A percentile compares a stretch with the other conserved stretches of the same genome.
Conservation (phyloP, 768 basidiomycete genomes). For the Austroboletus eburneus region DNA sequence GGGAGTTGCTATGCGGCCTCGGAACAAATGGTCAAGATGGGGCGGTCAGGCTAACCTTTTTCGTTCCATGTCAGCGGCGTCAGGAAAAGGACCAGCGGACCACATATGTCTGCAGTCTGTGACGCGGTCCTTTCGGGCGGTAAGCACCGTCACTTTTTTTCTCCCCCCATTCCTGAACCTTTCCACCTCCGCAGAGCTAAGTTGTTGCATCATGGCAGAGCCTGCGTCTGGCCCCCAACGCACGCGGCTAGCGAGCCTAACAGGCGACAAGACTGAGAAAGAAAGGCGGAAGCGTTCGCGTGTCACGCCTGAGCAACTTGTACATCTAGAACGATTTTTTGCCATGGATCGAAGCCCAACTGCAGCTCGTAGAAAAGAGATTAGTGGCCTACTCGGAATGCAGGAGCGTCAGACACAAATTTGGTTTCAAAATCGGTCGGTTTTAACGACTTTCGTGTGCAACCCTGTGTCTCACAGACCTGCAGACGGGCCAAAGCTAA, state of each 20-base stretch:
- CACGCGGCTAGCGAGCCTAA: constrained; percentile 26
- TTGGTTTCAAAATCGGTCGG: constrained; percentile 81
- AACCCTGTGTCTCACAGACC: background rate
- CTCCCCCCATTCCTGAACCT: constrained; percentile 19
- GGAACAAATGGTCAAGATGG: constrained; percentile 23
- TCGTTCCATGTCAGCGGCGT: constrained; percentile 30
- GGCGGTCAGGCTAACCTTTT: constrained; percentile 20
- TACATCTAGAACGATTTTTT: constrained; percentile 70
- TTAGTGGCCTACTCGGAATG: constrained; percentile 72
- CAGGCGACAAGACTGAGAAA: constrained; percentile 32
- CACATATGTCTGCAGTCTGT: constrained; percentile 26
- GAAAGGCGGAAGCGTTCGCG: constrained; percentile 74
- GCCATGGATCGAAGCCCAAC: constrained; percentile 67
- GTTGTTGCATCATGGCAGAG: constrained; percentile 26
- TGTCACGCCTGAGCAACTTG: constrained; percentile 77
- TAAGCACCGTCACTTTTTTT: constrained; percentile 22
- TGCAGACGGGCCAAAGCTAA: constrained; percentile 79
- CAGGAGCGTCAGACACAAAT: constrained; percentile 85
- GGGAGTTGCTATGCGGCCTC: constrained; percentile 32
- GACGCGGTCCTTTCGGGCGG: constrained; percentile 17
- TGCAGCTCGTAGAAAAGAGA: constrained; percentile 65
- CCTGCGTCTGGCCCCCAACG: constrained; percentile 35
- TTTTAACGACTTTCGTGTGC: background rate
- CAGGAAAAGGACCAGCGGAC: constrained; percentile 16
- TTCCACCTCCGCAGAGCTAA: constrained; percentile 23